A percentile compares a stretch with the other conserved stretches of the same genome.
Conservation (phyloP, 2,329 filamentous ascomycete genomes). For the Sporothrix protearum region DNA sequence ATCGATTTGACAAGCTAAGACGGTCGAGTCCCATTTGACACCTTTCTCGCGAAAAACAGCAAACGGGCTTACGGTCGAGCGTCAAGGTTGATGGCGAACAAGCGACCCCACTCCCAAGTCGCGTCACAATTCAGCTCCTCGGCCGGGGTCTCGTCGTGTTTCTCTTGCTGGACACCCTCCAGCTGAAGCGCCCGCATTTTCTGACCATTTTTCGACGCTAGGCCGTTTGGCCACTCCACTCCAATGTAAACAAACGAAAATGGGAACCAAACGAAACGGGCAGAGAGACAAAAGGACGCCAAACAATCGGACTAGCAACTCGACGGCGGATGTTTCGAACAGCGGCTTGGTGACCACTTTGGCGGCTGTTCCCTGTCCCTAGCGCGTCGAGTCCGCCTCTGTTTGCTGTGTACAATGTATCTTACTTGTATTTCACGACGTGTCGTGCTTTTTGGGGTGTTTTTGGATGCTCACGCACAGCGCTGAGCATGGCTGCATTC, state of each 20-base stretch:
- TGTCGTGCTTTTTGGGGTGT: not conserved
- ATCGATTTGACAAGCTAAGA: not conserved
- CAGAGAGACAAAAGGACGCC: not conserved
- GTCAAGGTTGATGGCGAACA: not conserved
- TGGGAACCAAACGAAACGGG: no score
- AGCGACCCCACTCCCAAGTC: not conserved
- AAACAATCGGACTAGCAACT: not conserved
- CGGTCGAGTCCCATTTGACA: not conserved
- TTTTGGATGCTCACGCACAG: not conserved
- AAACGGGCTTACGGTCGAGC: not conserved
- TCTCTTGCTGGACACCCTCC: not conserved
- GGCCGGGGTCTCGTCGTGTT: not conserved
- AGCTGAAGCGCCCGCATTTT: not conserved
- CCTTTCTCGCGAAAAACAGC: no score
- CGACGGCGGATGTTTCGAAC: not conserved
- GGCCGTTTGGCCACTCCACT: not conserved
- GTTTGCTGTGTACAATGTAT: no score
- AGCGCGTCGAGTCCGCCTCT: not conserved
- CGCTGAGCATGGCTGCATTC: no score
- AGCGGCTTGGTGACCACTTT: not conserved
- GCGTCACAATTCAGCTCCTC: not conserved
- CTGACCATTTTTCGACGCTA: not conserved
- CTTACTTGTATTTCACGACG: not conserved
- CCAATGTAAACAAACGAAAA: constrained; percentile 7
- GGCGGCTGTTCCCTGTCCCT: constrained; percentile 7